Evolutionary conservation across 768 basidiomycete genomes (phyloP), one percentile per base, ranked within the genome.

Genomic region (Rhodosporidiobolus odoratus): DNA sequence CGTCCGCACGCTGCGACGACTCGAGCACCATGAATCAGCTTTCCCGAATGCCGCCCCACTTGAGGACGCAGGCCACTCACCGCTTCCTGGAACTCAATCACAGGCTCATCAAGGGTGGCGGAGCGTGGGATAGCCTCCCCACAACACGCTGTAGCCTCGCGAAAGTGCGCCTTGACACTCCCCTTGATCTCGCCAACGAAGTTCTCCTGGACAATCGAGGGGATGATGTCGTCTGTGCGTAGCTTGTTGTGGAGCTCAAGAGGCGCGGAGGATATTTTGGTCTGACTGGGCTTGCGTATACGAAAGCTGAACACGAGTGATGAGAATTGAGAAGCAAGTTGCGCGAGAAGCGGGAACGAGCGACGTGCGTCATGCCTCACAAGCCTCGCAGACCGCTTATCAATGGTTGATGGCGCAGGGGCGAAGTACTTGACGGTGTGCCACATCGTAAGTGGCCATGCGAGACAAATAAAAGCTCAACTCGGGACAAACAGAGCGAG

Each of bases 1-100:
- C 64, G 9, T 43, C 57, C 30, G 64, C 50, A 30, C 50, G 56
- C 64, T 65, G 45, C 48, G n/a, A 50, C 48, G 48, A 50, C 43
- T 16, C 23, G 30, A 57, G 63, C 25, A 43, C 63, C 15, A 30
- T 37, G 54, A n/a, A n/a, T 57, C 21, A n/a, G 30, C 17, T 37
- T 52, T 48, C 35, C 37, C n/a, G n/a, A n/a, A n/a, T n/a, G 35
- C 58, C 9, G 35, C 35, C 32, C 12, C 38, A 13, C 5, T 32
- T n/a, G 4, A 7, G 25, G 32, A 40, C 68, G 40, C 34, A 69
- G 62, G 19, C n/a, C n/a, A n/a, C n/a, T n/a, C n/a, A n/a, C n/a
- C n/a, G 68, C 68, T 21, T 64, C 62, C 2, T 32, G 30, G 58
- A 71, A 71, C 64, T 65, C 69, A 47, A 71, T 34, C 27, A 65